Evolutionary conservation across 495 filamentous ascomycete genomes (phyloP).

Genomic region (Chaetomium tenue): DNA sequence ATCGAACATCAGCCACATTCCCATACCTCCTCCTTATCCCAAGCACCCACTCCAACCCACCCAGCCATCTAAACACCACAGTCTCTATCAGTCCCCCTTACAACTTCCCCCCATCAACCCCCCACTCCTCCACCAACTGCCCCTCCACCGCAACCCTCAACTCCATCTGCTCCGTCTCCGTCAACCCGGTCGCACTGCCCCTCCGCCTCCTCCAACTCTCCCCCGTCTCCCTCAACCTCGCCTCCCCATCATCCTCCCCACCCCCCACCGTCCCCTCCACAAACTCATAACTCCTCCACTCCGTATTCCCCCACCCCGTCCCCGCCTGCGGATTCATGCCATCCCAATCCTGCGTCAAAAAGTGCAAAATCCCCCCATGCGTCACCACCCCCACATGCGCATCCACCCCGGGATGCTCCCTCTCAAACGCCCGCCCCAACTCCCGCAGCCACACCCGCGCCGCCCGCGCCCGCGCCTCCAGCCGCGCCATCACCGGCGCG

Average conservation of each 20-base stretch:
- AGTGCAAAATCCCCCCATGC: constrained; percentile 55
- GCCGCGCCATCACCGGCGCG: constrained; percentile 54
- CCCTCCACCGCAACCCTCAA: constrained; percentile 36
- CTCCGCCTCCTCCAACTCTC: constrained; percentile 54
- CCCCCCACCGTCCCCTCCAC: constrained; percentile 43
- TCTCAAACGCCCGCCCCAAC: constrained; percentile 34
- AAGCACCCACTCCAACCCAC: not conserved
- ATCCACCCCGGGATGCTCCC: constrained; percentile 46
- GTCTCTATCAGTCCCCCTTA: not conserved
- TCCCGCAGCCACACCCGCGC: constrained; percentile 68
- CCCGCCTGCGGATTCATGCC: constrained; percentile 58
- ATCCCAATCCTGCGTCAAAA: constrained; percentile 80
- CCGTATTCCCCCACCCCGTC: constrained; percentile 83
- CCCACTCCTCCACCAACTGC: constrained; percentile 33
- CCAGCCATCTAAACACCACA: not conserved
- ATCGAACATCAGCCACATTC: too few species aligned
- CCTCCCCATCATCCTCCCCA: constrained; percentile 55
- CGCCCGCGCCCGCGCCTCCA: constrained; percentile 61
- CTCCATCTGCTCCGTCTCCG: constrained; percentile 46
- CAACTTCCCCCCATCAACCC: not conserved
- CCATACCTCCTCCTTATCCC: too few species aligned
- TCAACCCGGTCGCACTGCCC: constrained; percentile 48
- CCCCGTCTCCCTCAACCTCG: constrained; percentile 58
- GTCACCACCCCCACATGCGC: constrained; percentile 62
- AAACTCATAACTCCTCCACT: constrained; percentile 76